A percentile compares a stretch with the other conserved stretches of the same genome.
Evolutionary conservation across 352 stramenopile genomes (phyloP).

Genomic region (Globisporangium paroecandrum): DNA sequence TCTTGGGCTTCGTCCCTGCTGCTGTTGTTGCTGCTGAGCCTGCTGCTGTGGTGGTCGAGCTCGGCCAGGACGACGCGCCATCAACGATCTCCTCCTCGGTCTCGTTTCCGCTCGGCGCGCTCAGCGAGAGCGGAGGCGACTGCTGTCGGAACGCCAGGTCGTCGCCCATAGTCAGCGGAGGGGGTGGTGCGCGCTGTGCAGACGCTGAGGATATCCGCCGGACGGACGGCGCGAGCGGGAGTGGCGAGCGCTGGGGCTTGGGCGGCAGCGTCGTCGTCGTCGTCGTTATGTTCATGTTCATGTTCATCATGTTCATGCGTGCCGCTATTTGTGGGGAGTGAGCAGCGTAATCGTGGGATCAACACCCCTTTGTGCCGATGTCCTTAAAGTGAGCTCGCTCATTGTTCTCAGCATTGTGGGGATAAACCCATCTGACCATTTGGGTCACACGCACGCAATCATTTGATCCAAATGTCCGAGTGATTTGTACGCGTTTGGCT

Average conservation of each 20-base stretch:
- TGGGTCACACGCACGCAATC: too few species aligned
- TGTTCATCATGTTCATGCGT: too few species aligned
- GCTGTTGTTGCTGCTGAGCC: not conserved
- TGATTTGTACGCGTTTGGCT: too few species aligned
- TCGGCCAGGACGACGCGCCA: not conserved
- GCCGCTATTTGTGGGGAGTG: not conserved
- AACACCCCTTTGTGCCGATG: not conserved
- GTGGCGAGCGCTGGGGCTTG: not conserved
- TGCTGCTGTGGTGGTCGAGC: not conserved
- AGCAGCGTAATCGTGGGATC: not conserved
- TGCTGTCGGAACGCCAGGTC: not conserved
- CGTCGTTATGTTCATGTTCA: not conserved
- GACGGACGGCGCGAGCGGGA: not conserved
- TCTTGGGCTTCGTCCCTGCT: slow-evolving; percentile 13
- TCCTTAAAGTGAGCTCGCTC: too few species aligned
- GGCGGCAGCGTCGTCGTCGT: not conserved
- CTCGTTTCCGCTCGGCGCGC: not conserved
- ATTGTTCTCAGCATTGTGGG: too few species aligned
- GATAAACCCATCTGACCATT: too few species aligned
- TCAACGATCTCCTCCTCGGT: not conserved
- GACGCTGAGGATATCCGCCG: not conserved
- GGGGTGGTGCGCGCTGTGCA: not conserved
- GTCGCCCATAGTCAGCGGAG: not conserved
- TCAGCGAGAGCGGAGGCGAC: not conserved
- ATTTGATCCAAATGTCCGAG: too few species aligned